Evolutionary conservation across 805 yeast species (phyloP).

Genomic region (Komagataella pseudopastoris): DNA sequence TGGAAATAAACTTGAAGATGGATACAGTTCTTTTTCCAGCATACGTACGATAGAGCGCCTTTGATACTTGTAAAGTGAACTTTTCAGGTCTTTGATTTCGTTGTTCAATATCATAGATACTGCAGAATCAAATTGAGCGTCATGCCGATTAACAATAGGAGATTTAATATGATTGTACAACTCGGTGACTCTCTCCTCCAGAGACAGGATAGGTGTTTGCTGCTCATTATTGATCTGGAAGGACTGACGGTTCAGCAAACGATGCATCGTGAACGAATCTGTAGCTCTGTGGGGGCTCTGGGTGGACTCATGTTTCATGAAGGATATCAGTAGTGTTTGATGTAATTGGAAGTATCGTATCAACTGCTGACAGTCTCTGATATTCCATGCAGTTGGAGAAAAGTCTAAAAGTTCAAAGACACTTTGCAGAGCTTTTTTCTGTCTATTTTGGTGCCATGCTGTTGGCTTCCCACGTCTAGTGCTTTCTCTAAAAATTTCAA

Average conservation of each 20-base stretch:
- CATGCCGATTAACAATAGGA: constrained; percentile 7
- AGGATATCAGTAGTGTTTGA: constrained; percentile 8
- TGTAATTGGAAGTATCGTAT: neutral
- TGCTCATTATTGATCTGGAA: neutral
- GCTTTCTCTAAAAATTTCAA: constrained; percentile 21
- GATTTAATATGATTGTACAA: constrained; percentile 23
- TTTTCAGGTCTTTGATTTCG: constrained; percentile 31
- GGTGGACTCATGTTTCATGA: constrained; percentile 6
- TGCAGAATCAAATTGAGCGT: constrained; percentile 5
- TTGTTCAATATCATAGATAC: constrained; percentile 12
- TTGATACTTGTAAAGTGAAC: constrained; percentile 44
- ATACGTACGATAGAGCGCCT: constrained; percentile 45
- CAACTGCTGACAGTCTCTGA: constrained; percentile 4
- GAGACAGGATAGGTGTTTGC: neutral
- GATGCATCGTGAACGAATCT: constrained; percentile 3
- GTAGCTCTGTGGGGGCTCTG: constrained; percentile 7
- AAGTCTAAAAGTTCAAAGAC: constrained; percentile 31
- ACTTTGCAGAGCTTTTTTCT: constrained; percentile 17
- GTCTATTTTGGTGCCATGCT: constrained; percentile 20
- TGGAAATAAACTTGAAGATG: constrained; percentile 12
- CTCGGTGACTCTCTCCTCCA: constrained; percentile 13
- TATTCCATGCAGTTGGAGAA: constrained; percentile 22
- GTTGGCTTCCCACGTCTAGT: constrained; percentile 19
- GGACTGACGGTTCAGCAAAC: constrained; percentile 1
- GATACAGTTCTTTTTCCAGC: constrained; percentile 35